Evolutionary conservation across 2,329 filamentous ascomycete species (phyloP), one percentile per base, ranked within the genome.

Genomic region (Pseudonectria buxi): DNA sequence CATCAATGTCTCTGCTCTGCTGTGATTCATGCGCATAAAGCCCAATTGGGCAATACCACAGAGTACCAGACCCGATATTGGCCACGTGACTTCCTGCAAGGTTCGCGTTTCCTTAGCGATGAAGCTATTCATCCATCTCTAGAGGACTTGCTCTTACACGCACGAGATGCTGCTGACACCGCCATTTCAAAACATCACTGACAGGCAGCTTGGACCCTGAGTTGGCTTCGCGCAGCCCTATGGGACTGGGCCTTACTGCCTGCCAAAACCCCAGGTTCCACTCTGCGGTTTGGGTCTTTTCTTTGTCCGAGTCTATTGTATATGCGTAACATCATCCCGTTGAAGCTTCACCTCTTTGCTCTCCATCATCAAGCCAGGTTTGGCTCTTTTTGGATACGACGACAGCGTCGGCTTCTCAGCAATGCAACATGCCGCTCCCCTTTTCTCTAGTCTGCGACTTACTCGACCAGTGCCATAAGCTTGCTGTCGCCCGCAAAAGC

Each of bases 391-490:
- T 16, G 7, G 24, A 24, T 30, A 13, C 11, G 14, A 10, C 26
- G 25, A 15, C 25, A 11, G 15, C 24, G 13, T 27, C 36, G 18
- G 30, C 10, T 26, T 10, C 30, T 26, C 26, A 39, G n/a, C 27
- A 14, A 16, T 30, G 6, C 32, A 46, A 28, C 15, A 83, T 83
- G 80, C 69, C 78, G 14, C 69, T 87, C 45, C 68, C 67, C 1
- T 94, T 92, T 58, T 63, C 69, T n/a, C 67, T 73, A 41, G 64
- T 94, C 30, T 90, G 85, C 64, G 76, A 84, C 42, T 67, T 95
- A 4, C 69, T 95, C 28, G 78, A 88, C 41, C 63, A 70, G 15
- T 68, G 88, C 12, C 78, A 88, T 40, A 58, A 59, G 29, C 57
- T 63, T 4, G 58, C 56, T 16, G 37, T 55, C 2, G 47, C 52